Evolutionary conservation across 176 grass and related monocot species (phyloP).

Genomic region (Carex cristatella): DNA sequence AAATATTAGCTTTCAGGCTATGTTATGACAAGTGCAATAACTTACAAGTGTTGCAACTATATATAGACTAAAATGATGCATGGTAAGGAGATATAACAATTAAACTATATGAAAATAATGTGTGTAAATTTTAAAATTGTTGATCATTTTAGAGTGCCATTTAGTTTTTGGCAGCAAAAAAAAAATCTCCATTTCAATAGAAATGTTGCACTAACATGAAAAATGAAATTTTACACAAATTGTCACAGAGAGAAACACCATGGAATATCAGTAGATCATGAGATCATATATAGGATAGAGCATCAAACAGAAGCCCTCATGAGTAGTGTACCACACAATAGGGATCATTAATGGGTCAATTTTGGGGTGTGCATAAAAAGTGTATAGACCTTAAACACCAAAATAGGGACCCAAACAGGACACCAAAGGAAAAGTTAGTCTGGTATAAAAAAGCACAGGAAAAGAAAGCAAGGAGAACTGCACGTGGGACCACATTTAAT

Average conservation of each 20-base stretch:
- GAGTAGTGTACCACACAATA: neutral
- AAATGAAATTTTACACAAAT: neutral
- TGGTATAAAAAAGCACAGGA: slow-evolving; percentile 16
- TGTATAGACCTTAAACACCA: slow-evolving; percentile 6
- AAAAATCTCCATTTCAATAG: no score
- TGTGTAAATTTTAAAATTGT: neutral
- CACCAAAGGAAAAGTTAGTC: slow-evolving; percentile 23
- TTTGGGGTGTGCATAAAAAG: slow-evolving; percentile 8
- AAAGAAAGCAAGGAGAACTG: slow-evolving; percentile 24
- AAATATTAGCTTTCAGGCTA: neutral
- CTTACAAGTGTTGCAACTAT: neutral
- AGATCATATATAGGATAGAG: neutral
- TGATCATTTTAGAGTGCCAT: neutral
- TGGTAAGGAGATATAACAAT: neutral
- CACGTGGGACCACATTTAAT: slow-evolving; percentile 18
- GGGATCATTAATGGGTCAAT: slow-evolving; percentile 13
- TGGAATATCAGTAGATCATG: neutral
- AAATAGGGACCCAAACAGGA: slow-evolving; percentile 18
- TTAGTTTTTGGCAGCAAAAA: neutral
- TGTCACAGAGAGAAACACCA: neutral
- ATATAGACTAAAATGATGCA: neutral
- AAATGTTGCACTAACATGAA: neutral
- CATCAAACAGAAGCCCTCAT: neutral
- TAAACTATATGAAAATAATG: neutral
- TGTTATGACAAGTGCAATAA: neutral